Base-by-base conservation (phyloP, 1,284 basidiomycete genomes). In the Flammula alnicola region DNA sequence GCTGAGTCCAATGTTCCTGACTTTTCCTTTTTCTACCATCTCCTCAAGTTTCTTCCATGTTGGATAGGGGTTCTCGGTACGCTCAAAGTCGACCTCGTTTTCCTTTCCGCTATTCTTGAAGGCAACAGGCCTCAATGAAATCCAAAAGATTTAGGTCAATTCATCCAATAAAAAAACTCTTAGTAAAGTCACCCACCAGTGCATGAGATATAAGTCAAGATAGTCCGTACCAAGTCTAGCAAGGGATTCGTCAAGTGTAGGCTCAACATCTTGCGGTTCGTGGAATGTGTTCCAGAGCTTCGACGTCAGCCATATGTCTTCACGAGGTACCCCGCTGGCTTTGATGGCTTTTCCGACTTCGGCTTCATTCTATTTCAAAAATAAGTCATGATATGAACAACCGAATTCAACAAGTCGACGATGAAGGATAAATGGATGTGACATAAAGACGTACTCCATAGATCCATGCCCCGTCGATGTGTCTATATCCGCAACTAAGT, bases 41-140 rank as follows among this genome's bases (percentile, higher is more conserved):
- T 86, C 84, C 65, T 95, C 92, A 62, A 95, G 83, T 61, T 88
- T 86, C 61, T 83, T 73, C 93, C 93, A 95, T 0, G 92, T 94
- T 17, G 86, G 86, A 62, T 86, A 84, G 3, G 88, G 84, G 63
- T 92, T 76, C 16, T 81, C 81, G 5, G 83, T 87, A n/a, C 93
- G 78, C 5, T 76, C 75, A 49, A 73, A 68, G 51, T 93, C 83
- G 37, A 77, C 86, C 57, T 59, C 61, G 40, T 55, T 56, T 20
- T 73, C 62, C 42, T 70, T 45, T 9, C 77, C 80, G 32, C 75
- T 74, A 49, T 79, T 80, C 61, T 87, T 84, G 63, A 88, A 78
- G 4, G 89, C 89, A 8, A 88, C 68, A 0, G 86, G 84, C 84
- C 84, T 85, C n/a, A n/a, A n/a, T n/a, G n/a, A n/a, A n/a, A n/a